Base-by-base conservation (phyloP, 148 eudicot species). In the Vaccinium vitisidaea region DNA sequence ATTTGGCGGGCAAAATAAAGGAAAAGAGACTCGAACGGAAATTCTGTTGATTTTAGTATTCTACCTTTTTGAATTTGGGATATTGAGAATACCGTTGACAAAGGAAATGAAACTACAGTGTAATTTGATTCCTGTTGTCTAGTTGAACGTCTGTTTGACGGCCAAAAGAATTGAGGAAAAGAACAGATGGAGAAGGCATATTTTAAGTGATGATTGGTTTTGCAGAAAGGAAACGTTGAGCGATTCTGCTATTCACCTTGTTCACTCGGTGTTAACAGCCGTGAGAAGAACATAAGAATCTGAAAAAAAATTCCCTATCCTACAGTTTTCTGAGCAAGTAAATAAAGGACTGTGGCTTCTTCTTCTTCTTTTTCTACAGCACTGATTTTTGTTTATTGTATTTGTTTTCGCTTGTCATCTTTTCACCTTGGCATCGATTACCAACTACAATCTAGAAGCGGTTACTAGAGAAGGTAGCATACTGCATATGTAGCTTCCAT, bases 1-100 rank as follows among this genome's bases (percentile, higher is more conserved):
- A 77, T 77, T 78, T 78, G 81, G 82, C 48, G 81, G 61, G 58
- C 19, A 78, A 53, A 78, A 55, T 27, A 39, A 78, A 43, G 67
- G 9, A n/a, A n/a, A 81, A 18, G 19, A 18, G 36, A 4, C 14
- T 1, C 23, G 4, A 32, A 59, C 7, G 18, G 49, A 32, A 55
- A 23, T 50, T 54, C 21, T 78, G 19, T 32, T 67, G 75, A n/a
- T 25, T 82, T 61, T 58, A 32, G 23, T 80, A 30, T 56, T 46
- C 43, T 21, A 9, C 21, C n/a, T 80, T 49, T 58, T 21, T 39
- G 30, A 32, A 2, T 80, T 59, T 59, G 32, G 32, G 71, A 18
- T 80, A 50, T 52, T 39, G 30, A 65, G 83, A 65, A 25, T 69
- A 50, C 77, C 4, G 48, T 19, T 36, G 67, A 49, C 5, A 73